phyloP scores from a whole-genome alignment of 345 rosid genomes.

The Linum usitatissimum region DNA sequence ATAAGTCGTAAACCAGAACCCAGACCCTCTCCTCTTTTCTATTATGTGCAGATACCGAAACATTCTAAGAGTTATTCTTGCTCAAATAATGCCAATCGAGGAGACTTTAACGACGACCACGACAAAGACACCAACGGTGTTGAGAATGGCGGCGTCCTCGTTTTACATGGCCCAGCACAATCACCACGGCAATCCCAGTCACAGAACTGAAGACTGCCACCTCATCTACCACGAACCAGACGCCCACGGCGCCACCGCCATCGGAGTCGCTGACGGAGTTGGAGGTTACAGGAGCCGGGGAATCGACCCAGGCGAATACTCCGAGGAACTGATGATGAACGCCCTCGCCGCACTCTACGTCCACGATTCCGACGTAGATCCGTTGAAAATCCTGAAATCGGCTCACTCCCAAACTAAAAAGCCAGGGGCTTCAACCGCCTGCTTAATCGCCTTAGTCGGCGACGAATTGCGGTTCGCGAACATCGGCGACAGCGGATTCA shows the following conservation, averaged over 20 bases:
- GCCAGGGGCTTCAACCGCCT: constrained; percentile 18
- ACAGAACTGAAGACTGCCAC: not conserved
- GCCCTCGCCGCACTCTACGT: not conserved
- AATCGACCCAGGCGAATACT: not conserved
- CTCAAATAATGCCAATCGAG: not conserved
- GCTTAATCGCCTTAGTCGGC: constrained; percentile 5
- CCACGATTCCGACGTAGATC: not conserved
- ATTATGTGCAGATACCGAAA: too few species aligned
- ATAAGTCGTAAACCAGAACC: too few species aligned
- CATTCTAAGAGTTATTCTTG: too few species aligned
- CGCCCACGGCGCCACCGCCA: not conserved
- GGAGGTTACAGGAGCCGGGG: not conserved
- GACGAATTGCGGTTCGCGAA: constrained; percentile 5
- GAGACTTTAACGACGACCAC: too few species aligned
- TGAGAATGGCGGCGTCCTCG: not conserved
- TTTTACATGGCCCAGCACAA: not conserved
- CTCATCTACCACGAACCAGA: not conserved
- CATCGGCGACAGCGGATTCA: constrained; percentile 24
- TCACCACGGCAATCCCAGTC: not conserved
- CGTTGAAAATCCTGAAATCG: not conserved
- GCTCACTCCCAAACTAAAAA: constrained; percentile 10
- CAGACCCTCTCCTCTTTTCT: too few species aligned
- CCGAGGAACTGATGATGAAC: not conserved
- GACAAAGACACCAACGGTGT: not conserved
- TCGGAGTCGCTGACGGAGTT: not conserved